Conservation (phyloP, 169 alveolate genomes). For the Eimeria maxima region DNA sequence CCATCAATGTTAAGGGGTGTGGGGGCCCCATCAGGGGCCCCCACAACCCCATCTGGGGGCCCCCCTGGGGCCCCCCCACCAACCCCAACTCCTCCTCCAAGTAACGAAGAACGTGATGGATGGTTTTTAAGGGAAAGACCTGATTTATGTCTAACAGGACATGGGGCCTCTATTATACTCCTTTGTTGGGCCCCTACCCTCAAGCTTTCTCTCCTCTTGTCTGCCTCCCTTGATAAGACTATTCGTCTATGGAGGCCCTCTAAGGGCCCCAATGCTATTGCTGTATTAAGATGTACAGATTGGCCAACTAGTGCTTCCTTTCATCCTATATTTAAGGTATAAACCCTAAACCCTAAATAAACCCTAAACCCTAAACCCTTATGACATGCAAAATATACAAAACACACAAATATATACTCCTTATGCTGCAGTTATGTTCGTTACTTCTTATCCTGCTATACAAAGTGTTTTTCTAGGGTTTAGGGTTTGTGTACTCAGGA, state of each 20-base stretch:
- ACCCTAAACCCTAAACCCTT: constrained; percentile 2
- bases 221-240: constrained; percentile 62
- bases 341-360: constrained; percentile 18
- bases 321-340: constrained; percentile 77
- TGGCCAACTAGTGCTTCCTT: constrained; percentile 81
- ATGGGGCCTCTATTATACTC: constrained; percentile 69
- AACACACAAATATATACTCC: too few species aligned
- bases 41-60: constrained; percentile 14
- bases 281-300: constrained; percentile 77
- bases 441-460: too few species aligned
- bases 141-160: constrained; percentile 63
- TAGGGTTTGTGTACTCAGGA: constrained; percentile 39
- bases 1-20: background rate
- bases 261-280: constrained; percentile 60
- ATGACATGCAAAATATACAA: background rate
- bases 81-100: background rate
- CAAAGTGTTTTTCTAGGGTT: too few species aligned
- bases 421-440: too few species aligned
- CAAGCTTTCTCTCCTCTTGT: constrained; percentile 26
- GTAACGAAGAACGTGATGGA: too few species aligned
- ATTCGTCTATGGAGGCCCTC: constrained; percentile 81
- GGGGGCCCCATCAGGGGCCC: constrained; percentile 6
- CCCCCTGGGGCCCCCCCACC: constrained; percentile 18
- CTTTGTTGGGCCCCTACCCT: constrained; percentile 73
- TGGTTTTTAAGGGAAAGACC: constrained; percentile 73